Conservation (phyloP, 768 basidiomycete genomes). For the Suillus spraguei region DNA sequence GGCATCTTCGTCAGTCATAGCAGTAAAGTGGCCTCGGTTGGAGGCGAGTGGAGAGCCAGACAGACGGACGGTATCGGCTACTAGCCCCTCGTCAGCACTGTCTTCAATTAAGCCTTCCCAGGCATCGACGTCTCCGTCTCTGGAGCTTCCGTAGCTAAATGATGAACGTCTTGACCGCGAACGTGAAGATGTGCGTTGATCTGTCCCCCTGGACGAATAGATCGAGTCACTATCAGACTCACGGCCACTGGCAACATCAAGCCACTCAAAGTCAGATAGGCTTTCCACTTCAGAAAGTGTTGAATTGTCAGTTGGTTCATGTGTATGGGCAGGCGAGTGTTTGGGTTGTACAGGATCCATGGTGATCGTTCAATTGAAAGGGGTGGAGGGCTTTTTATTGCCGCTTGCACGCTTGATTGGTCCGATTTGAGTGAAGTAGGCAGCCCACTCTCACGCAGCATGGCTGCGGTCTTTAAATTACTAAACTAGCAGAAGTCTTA, state of each 20-base stretch:
- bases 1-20: slow-evolving; percentile 31
- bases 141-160: slow-evolving; percentile 67
- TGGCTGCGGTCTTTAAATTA: slow-evolving; percentile 2
- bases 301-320: slow-evolving; percentile 41
- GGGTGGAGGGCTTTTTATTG: slow-evolving; percentile 31
- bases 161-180: slow-evolving; percentile 72
- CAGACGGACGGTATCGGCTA: slow-evolving; percentile 25
- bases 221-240: slow-evolving; percentile 74
- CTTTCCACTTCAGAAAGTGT: slow-evolving; percentile 64
- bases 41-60: slow-evolving; percentile 20
- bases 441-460: slow-evolving; percentile 15
- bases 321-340: slow-evolving; percentile 22
- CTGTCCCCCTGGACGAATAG: slow-evolving; percentile 56
- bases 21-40: slow-evolving; percentile 28
- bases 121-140: slow-evolving; percentile 68
- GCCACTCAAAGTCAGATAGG: slow-evolving; percentile 83
- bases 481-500: neutral
- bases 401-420: slow-evolving; percentile 16
- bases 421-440: slow-evolving; percentile 14
- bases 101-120: slow-evolving; percentile 82
- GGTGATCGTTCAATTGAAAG: slow-evolving; percentile 27
- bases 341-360: slow-evolving; percentile 25
- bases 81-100: slow-evolving; percentile 49
- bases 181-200: slow-evolving; percentile 52
- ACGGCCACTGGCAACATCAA: slow-evolving; percentile 66